These are phyloP conservation scores for Stachybotrys elegans DNA, from an alignment of 2,329 filamentous ascomycete genomes.

Conservation along the genomic window DNA sequence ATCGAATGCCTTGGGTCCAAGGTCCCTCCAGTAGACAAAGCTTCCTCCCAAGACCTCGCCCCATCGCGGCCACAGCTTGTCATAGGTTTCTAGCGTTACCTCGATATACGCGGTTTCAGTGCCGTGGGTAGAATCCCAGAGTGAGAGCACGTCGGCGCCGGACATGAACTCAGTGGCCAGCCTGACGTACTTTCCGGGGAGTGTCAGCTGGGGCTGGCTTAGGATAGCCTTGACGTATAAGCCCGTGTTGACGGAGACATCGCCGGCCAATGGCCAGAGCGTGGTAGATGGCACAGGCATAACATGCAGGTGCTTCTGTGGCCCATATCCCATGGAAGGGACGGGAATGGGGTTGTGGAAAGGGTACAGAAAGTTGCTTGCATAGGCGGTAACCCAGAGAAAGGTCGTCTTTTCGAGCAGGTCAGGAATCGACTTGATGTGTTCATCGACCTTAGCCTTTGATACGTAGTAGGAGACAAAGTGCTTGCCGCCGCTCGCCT, in stretches of 20 bases:
- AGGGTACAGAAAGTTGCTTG: constrained; percentile 21
- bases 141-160: constrained; percentile 19
- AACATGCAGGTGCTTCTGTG: constrained; percentile 21
- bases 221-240: constrained; percentile 25
- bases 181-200: constrained; percentile 21
- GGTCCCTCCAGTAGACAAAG: constrained; percentile 19
- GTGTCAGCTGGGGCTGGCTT: constrained; percentile 21
- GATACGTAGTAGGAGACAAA: constrained; percentile 35
- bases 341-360: constrained; percentile 8
- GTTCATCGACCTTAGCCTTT: constrained; percentile 34
- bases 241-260: constrained; percentile 24
- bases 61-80: constrained; percentile 22
- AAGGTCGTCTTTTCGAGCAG: constrained; percentile 34
- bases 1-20: constrained; percentile 15
- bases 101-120: constrained; percentile 19
- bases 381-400: constrained; percentile 30
- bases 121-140: constrained; percentile 22
- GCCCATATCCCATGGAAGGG: constrained; percentile 8
- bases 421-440: constrained; percentile 27
- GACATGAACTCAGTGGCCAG: constrained; percentile 17
- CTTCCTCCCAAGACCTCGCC: constrained; percentile 22
- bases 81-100: constrained; percentile 18
- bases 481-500: constrained; percentile 24
- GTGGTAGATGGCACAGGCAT: constrained; percentile 16
- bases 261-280: constrained; percentile 23